Evolutionary conservation across 164 flowering plant genomes (phyloP), one percentile per base, ranked within the genome.

Genomic region (Berberis vulgaris): DNA sequence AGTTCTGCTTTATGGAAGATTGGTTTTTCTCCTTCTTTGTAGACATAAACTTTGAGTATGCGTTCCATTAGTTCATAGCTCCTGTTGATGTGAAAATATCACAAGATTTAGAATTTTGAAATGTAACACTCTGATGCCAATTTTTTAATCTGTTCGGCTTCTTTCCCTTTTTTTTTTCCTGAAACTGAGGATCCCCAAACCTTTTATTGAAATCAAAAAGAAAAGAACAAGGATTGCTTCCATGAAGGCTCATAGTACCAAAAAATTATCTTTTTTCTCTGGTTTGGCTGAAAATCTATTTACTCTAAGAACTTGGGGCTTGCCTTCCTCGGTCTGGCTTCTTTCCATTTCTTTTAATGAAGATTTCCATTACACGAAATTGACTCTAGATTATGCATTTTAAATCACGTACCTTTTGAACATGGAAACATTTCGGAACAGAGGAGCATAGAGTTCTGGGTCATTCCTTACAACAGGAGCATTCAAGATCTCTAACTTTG

Each of bases 11-110:
- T 68, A 63, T 88, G 91, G 49, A 86, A 76, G 2, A 88, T 72
- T 1, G 88, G 96, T 54, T 63, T 81, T 54, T 75, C 61, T 6
- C 95, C 95, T 72, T 88, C 95, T 46, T 49, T 72, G 70, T 88
- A 88, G 43, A 83, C 55, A 58, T 82, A 84, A 5, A 87, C 84
- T 72, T 81, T 85, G 66, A 85, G 89, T 45, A 60, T 79, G 7
- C 76, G 66, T 55, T 86, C 91, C 96, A 88, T 88, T 65, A 83
- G 69, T 44, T 83, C 85, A 64, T 88, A 88, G 74, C 95, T 86
- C 86, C 95, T 88, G 80, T 63, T 71, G 62, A 52, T 47, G 45
- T 53, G 52, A 41, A 43, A 49, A n/a, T 60, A 68, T 4, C 7
- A 38, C 39, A 38, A 26, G 59, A 7, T 56, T 1, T 56, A 6